Evolutionary conservation across 116 monocot species (phyloP).

Genomic region (Phalaenopsis hybrid): DNA sequence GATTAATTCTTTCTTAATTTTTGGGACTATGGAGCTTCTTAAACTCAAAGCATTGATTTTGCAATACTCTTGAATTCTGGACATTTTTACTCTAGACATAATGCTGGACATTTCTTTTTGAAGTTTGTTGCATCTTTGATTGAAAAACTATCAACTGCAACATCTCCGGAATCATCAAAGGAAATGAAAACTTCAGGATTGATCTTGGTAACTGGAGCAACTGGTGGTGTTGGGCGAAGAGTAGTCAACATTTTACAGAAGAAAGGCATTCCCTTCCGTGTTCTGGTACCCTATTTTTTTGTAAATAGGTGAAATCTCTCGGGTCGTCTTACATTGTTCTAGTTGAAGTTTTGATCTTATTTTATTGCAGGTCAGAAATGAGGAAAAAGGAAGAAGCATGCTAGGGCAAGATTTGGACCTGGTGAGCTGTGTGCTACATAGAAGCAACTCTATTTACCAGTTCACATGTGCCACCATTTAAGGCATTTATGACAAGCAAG

Average conservation of each 20-base stretch:
- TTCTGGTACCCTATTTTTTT: conserved; percentile 45
- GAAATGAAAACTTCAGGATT: conserved; percentile 61
- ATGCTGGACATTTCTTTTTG: conserved; percentile 14
- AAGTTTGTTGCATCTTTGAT: conserved; percentile 75
- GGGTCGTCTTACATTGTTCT: neutral
- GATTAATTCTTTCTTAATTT: neutral
- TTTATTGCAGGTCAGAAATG: conserved; percentile 66
- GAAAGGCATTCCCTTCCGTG: conserved; percentile 66
- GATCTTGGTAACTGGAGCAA: conserved; percentile 80
- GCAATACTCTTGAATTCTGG: neutral
- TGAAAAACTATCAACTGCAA: conserved; percentile 31
- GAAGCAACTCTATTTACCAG: neutral
- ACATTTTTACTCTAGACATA: neutral
- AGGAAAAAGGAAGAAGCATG: conserved; percentile 82
- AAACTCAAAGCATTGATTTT: neutral
- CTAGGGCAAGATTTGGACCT: conserved; percentile 73
- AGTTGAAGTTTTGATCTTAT: neutral
- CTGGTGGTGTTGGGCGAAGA: conserved; percentile 92
- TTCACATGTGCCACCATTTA: neutral
- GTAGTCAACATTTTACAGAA: conserved; percentile 66
- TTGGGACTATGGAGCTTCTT: too few species aligned
- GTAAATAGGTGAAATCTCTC: neutral
- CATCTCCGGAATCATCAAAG: conserved; percentile 30
- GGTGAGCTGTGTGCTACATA: conserved; percentile 33
- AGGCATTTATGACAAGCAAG: neutral